phyloP scores from a whole-genome alignment of 345 rosid species.

The Gossypium anomalum region DNA sequence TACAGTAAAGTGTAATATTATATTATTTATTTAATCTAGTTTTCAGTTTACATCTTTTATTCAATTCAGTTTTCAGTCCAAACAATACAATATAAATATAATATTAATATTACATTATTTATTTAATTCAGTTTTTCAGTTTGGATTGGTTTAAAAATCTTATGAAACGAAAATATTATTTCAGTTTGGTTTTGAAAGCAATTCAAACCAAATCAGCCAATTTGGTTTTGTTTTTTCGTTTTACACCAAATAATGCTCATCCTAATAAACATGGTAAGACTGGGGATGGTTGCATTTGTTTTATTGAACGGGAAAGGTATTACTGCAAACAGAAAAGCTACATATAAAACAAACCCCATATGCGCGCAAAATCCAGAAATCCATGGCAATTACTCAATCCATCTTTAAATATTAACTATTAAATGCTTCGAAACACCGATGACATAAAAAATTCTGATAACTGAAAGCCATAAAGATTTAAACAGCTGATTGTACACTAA shows the following conservation, averaged over 20 bases:
- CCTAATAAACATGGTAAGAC: not conserved
- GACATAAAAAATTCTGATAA: not conserved
- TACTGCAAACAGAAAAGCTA: not conserved
- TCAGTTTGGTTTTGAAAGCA: too few relatives aligned
- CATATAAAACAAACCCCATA: not conserved
- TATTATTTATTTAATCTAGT: too few relatives aligned
- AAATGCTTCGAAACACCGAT: not conserved
- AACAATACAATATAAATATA: too few relatives aligned
- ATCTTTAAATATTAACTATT: not conserved
- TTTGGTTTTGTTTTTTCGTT: not conserved
- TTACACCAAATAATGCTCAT: not conserved
- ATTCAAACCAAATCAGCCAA: not conserved
- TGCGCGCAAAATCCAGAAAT: not conserved
- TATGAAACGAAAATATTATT: too few relatives aligned
- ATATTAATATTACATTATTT: too few relatives aligned
- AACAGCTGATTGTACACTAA: not conserved
- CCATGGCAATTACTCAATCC: not conserved
- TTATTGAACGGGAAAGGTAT: not conserved
- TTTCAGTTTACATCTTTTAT: too few relatives aligned
- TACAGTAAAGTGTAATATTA: too few relatives aligned
- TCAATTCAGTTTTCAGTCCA: too few relatives aligned
- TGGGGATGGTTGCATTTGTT: not conserved
- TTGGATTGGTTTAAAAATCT: not conserved
- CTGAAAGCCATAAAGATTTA: not conserved
- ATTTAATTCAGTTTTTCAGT: too few relatives aligned